A percentile compares a stretch with the other conserved stretches of the same genome.
phyloP scores from a whole-genome alignment of 2,329 filamentous ascomycete species.

The Rhinocladiella similis region DNA sequence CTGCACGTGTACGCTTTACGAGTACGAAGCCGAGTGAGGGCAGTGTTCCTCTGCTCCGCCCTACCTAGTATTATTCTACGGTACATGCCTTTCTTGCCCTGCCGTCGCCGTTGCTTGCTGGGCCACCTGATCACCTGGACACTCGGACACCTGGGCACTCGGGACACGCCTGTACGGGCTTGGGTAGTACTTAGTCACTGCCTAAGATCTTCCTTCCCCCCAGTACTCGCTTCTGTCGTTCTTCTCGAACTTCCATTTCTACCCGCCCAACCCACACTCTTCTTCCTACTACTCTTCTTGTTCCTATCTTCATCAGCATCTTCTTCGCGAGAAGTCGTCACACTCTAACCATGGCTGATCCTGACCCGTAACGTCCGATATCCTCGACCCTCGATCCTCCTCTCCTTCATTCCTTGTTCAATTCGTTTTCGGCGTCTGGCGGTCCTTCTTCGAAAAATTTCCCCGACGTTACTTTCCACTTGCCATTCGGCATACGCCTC shows the following conservation, averaged over 20 bases:
- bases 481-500: constrained; percentile 7
- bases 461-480: constrained; percentile 1
- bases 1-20: too few species aligned
- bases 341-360: constrained; percentile 19
- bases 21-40: too few species aligned
- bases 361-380: constrained; percentile 11
- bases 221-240: background rate
- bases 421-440: constrained; percentile 18
- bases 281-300: background rate
- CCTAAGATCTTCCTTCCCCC: background rate
- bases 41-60: too few species aligned
- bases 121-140: too few species aligned
- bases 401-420: constrained; percentile 3
- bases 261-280: constrained; percentile 2
- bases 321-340: constrained; percentile 8
- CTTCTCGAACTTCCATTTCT: constrained; percentile 2
- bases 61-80: too few species aligned
- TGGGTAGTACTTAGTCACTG: too few species aligned
- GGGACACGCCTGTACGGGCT: too few species aligned
- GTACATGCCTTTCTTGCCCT: too few species aligned
- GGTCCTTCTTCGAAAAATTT: constrained; percentile 14
- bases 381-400: background rate
- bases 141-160: too few species aligned
- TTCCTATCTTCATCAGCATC: constrained; percentile 6
- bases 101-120: too few species aligned